A percentile compares a stretch with the other conserved stretches of the same genome.
phyloP scores from a whole-genome alignment of 78 protist species.

The Guillardia theta region DNA sequence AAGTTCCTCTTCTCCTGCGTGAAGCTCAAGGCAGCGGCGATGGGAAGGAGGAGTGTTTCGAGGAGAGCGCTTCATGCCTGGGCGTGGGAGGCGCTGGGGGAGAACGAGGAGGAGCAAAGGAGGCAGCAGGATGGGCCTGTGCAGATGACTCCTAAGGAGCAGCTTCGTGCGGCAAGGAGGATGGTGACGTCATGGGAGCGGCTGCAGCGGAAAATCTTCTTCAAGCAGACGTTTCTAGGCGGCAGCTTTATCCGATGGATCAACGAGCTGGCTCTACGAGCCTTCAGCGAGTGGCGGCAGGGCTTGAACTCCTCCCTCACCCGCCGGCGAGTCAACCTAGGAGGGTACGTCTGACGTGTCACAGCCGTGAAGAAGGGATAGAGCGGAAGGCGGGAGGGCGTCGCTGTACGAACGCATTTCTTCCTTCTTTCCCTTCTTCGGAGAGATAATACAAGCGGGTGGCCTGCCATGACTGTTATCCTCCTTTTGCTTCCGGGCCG shows the following conservation, averaged over 20 bases:
- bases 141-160: too few relatives aligned
- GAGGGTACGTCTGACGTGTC: background rate
- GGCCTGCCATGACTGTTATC: background rate
- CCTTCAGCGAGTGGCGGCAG: background rate
- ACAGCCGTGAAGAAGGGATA: background rate
- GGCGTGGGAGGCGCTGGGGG: too few relatives aligned
- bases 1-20: too few relatives aligned
- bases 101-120: too few relatives aligned
- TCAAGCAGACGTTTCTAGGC: background rate
- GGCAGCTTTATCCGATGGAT: background rate
- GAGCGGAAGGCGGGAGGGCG: background rate
- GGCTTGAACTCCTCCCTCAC: background rate
- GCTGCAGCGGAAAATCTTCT: background rate
- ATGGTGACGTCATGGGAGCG: background rate
- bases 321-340: background rate
- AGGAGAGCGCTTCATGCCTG: too few relatives aligned
- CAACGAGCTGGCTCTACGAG: background rate
- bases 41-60: too few relatives aligned
- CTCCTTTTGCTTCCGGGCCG: background rate
- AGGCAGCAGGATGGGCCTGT: too few relatives aligned
- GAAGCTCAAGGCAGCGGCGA: too few relatives aligned
- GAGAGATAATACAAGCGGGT: background rate
- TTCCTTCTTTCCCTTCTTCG: slow-evolving; percentile 9
- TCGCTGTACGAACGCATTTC: background rate
- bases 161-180: too few relatives aligned